Base-by-base conservation (phyloP, 1,284 basidiomycete species). In the Hemileia vastatrix region DNA sequence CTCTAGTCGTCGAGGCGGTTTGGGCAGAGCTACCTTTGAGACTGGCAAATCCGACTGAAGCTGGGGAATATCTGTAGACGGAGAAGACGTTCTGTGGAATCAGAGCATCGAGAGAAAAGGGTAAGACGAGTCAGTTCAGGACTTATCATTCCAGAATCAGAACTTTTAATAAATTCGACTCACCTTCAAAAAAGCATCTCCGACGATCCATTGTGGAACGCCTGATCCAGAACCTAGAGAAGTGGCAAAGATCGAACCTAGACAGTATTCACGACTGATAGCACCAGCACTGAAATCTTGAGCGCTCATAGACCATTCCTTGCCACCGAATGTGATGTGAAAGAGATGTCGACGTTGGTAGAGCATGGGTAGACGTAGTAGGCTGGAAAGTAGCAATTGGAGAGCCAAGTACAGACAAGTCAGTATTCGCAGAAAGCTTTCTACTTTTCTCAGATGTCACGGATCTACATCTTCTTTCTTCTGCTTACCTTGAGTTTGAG, bases 301-400 rank as follows among this genome's bases (percentile, higher is more conserved):
- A 27, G 68, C 43, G 48, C 65, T 67, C 57, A 75, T 67, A 52
- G 47, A 21, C 56, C 66, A 75, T 31, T 53, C 54, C 51, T 65
- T 67, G n/a, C 72, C 72, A 32, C 70, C 69, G 54, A 75, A 75
- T 1, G 51, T 66, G n/a, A n/a, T n/a, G n/a, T n/a, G n/a, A n/a
- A n/a, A n/a, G n/a, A n/a, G n/a, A n/a, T n/a, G n/a, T n/a, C 58
- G 59, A 72, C 67, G 43, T 64, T 65, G 23, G 69, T 45, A 56
- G 51, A 64, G 68, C 73, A 75, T 0, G 73, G 73, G 68, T 68
- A 72, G 40, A 67, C 65, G 58, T 70, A 75, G 69, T 71, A 73
- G n/a, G n/a, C n/a, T n/a, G n/a, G n/a, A n/a, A n/a, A n/a, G n/a
- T n/a, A n/a, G n/a, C n/a, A n/a, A n/a, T n/a, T 27, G 27, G 27